Base-by-base conservation (phyloP, 2,329 filamentous ascomycete species). In the Pseudogymnoascus sp. region DNA sequence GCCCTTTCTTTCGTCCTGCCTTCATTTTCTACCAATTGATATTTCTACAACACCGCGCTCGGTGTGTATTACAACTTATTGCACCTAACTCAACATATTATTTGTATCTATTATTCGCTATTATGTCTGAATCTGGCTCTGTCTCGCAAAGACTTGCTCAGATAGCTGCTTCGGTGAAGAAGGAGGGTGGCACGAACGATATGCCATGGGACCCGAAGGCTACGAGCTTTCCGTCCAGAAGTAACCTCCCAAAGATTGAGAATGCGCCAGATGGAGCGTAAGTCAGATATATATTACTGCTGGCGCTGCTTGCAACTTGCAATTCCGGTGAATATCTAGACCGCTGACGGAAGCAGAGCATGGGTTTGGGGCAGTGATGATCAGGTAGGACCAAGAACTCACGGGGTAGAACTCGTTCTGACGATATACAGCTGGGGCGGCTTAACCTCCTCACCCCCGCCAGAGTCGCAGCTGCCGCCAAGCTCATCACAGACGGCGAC, bases 361-460 rank as follows among this genome's bases (percentile, higher is more conserved):
- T 72, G 70, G 70, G 69, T 71, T n/a, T 72, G 70, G 70, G 70
- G 70, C 19, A 64, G 66, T 45, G 66, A 72, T 42, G 70, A 72
- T 41, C 68, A 69, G 64, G 69, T 72, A 58, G 12, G 23, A 19
- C 23, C 5, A 9, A 4, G 45, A 16, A 25, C 9, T 23, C 33
- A 23, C 16, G 2, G 49, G 19, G 25, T 25, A 61, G n/a, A 25
- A 52, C 22, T 49, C 5, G 22, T 16, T 7, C 28, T 39, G 45
- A 33, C 39, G 30, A 35, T 16, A n/a, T 30, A 35, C 61, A 77
- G 59, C 70, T 76, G 41, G 79, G 80, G 4, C 77, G 75, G 6
- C 67, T 81, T 30, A 82, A 82, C 65, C 72, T 79, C 8, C 71
- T 82, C 36, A 80, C 79, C 0, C 74, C 75, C 1, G 72, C 75